Evolutionary conservation across 106 monocot genomes (phyloP).

Genomic region (Hemerocallis citrina): DNA sequence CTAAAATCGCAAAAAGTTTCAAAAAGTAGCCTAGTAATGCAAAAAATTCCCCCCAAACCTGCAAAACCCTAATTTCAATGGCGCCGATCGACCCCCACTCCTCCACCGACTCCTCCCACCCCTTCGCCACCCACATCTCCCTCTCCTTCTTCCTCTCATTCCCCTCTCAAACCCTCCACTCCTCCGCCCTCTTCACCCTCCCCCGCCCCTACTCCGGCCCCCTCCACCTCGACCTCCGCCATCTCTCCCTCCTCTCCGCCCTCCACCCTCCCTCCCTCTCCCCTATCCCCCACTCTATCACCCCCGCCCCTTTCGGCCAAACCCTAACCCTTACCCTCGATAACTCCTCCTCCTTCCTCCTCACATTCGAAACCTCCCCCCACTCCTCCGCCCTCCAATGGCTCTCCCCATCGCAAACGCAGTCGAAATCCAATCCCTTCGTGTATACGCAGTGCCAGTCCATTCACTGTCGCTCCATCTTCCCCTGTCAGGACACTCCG

Average conservation of each 20-base stretch:
- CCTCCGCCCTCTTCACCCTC: constrained; percentile 60
- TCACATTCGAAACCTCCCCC: constrained; percentile 62
- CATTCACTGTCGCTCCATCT: constrained; percentile 85
- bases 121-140: constrained; percentile 45
- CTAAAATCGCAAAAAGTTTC: too few species aligned
- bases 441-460: constrained; percentile 93
- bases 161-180: constrained; percentile 50
- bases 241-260: constrained; percentile 46
- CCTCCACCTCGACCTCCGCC: constrained; percentile 53
- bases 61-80: too few species aligned
- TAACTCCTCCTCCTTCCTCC: constrained; percentile 28
- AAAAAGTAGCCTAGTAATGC: too few species aligned
- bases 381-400: constrained; percentile 84
- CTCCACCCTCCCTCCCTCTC: constrained; percentile 24
- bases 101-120: constrained; percentile 46
- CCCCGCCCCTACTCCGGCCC: constrained; percentile 40
- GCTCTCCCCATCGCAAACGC: constrained; percentile 72
- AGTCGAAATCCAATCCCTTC: constrained; percentile 45
- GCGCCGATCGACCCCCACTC: constrained; percentile 80
- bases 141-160: constrained; percentile 82
- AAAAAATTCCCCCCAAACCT: too few species aligned
- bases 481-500: constrained; percentile 99
- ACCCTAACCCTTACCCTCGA: constrained; percentile 49
- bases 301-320: constrained; percentile 33
- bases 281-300: constrained; percentile 32